A percentile compares a stretch with the other conserved stretches of the same genome.
Conservation (phyloP, 192 early-diverging fungal species). For the Chytriomyces sp. region DNA sequence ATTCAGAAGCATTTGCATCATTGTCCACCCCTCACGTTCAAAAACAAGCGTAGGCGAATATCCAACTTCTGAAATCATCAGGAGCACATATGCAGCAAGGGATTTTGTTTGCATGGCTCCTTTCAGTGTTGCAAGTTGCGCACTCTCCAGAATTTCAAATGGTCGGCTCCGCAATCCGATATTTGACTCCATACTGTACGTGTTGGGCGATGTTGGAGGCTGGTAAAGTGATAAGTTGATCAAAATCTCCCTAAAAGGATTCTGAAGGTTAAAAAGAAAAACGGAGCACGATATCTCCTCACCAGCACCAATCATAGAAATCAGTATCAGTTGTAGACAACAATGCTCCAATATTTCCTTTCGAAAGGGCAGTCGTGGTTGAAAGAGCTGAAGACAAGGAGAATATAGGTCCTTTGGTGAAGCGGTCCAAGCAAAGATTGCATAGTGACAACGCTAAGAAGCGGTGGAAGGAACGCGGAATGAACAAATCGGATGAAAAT, state of each 20-base stretch:
- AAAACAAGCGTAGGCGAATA: slow-evolving; percentile 34
- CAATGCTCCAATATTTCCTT: slow-evolving; percentile 16
- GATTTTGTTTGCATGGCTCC: slow-evolving; percentile 35
- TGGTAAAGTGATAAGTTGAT: slow-evolving; percentile 35
- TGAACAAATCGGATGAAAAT: slow-evolving; percentile 7
- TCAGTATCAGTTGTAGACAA: slow-evolving; percentile 19
- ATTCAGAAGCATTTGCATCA: slow-evolving; percentile 35
- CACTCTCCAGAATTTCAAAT: slow-evolving; percentile 34
- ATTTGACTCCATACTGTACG: slow-evolving; percentile 29
- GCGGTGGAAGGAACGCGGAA: slow-evolving; percentile 33
- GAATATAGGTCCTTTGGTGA: slow-evolving; percentile 20
- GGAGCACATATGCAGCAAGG: slow-evolving; percentile 38
- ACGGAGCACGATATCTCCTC: background rate
- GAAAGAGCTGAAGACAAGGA: slow-evolving; percentile 8
- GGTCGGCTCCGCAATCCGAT: slow-evolving; percentile 1
- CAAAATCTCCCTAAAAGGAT: slow-evolving; percentile 27
- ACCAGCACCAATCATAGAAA: slow-evolving; percentile 48
- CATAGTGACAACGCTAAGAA: slow-evolving; percentile 35
- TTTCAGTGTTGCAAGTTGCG: slow-evolving; percentile 38
- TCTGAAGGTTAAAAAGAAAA: background rate
- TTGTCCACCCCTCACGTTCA: slow-evolving; percentile 37
- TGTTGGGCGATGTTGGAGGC: slow-evolving; percentile 29
- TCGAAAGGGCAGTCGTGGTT: slow-evolving; percentile 14
- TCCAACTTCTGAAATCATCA: slow-evolving; percentile 46
- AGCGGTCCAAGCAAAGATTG: slow-evolving; percentile 41